phyloP scores from a whole-genome alignment of 2,329 filamentous ascomycete genomes.

The Sordariomycetes sp. region DNA sequence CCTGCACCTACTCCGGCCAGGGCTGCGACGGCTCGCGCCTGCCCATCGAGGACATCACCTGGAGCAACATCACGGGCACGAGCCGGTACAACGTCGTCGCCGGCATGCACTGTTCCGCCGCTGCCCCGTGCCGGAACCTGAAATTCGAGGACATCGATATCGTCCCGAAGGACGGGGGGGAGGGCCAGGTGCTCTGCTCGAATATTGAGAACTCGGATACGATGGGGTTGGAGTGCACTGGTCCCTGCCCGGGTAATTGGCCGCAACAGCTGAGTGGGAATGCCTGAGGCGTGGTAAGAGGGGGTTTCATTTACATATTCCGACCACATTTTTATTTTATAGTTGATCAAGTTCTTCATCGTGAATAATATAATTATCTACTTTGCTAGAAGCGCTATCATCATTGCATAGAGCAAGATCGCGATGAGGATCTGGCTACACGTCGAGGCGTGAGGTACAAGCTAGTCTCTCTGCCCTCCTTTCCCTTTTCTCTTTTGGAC shows the following conservation, averaged over 20 bases:
- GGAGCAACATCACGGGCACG: constrained; percentile 17
- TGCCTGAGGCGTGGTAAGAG: constrained; percentile 8
- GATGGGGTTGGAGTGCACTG: constrained; percentile 4
- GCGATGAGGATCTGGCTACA: too few relatives aligned
- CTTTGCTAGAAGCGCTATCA: too few relatives aligned
- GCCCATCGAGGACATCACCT: constrained; percentile 17
- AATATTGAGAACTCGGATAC: constrained; percentile 2
- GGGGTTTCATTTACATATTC: too few relatives aligned
- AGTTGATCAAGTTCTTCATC: too few relatives aligned
- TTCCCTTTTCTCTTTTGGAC: too few relatives aligned
- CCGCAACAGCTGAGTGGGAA: constrained; percentile 1
- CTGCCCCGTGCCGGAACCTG: constrained; percentile 1
- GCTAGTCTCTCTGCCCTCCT: too few relatives aligned
- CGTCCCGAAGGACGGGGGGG: background rate
- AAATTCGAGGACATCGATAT: constrained; percentile 3
- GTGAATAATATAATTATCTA: too few relatives aligned
- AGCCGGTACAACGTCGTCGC: constrained; percentile 8
- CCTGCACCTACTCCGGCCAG: constrained; percentile 21
- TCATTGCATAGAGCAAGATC: too few relatives aligned
- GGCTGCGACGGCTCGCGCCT: constrained; percentile 22
- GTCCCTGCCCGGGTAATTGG: background rate
- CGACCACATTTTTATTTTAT: too few relatives aligned
- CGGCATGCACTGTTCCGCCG: constrained; percentile 2
- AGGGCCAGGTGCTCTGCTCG: background rate
- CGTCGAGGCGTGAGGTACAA: too few relatives aligned